Base-by-base conservation (phyloP, 495 filamentous ascomycete species). In the Apodospora peruviana region DNA sequence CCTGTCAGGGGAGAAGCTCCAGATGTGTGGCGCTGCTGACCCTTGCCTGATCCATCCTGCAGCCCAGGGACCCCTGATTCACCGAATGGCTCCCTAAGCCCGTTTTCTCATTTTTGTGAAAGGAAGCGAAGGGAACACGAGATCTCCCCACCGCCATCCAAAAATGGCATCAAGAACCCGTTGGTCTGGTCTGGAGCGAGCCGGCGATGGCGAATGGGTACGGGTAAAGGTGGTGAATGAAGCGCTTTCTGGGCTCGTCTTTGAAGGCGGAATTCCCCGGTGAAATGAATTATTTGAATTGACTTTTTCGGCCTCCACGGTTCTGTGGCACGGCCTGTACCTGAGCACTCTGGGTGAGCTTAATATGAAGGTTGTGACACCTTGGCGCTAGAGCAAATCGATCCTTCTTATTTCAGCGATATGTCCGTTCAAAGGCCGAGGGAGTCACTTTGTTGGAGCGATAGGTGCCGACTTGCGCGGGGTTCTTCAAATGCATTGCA, bases 1-100 rank as follows among this genome's bases (percentile, higher is more conserved):
- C 8, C 25, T 46, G 19, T 39, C 23, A 24, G 40, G 17, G 19
- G 34, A 38, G n/a, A n/a, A 17, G 48, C 48, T 45, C 42, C 35
- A 45, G 41, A 47, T 41, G 32, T 52, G 50, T 52, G 50, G 50
- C 50, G 43, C 50, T 41, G 38, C 39, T 40, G 4, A 37, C 43
- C 36, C 50, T 20, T 18, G 7, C 18, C 19, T 20, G 18, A 5
- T 38, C 14, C 27, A 14, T 32, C 27, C 27, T 32, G 27, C 27
- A 32, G 27, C 27, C 27, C 27, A 7, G 14, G 14, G 27, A 14
- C 7, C 27, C 27, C 27, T 32, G 27, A n/a, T n/a, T 14, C 27
- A 14, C 27, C 7, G 27, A 32, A 32, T n/a, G n/a, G n/a, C n/a
- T n/a, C n/a, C n/a, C n/a, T n/a, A n/a, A n/a, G n/a, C n/a, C n/a